These are phyloP conservation scores for Marasmius oreades DNA, from an alignment of 1,284 basidiomycete genomes.

Conservation along the genomic window DNA sequence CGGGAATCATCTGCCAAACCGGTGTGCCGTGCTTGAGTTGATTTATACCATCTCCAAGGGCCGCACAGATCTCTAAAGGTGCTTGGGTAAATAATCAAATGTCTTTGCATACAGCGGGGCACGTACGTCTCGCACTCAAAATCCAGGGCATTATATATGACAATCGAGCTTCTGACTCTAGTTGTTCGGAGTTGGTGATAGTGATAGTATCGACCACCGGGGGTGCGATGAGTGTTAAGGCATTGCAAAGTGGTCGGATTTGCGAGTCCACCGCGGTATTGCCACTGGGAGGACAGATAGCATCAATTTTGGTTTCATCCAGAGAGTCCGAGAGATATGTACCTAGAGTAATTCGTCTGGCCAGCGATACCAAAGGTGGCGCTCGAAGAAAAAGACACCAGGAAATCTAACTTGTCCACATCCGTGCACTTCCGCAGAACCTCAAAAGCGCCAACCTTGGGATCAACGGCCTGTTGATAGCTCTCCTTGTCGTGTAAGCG, in stretches of 20 bases:
- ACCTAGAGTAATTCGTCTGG: conserved; percentile 39
- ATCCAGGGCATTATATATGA: no score
- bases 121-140: no score
- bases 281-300: conserved; percentile 29
- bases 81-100: no score
- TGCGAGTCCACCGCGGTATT: conserved; percentile 32
- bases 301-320: not conserved
- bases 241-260: conserved; percentile 27
- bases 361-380: conserved; percentile 35
- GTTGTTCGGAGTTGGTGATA: no score
- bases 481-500: conserved; percentile 22
- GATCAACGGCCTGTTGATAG: conserved; percentile 25
- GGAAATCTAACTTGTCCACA: conserved; percentile 31
- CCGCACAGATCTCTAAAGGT: conserved; percentile 31
- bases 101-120: no score
- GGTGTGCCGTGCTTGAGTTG: no score
- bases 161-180: no score
- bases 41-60: conserved; percentile 21
- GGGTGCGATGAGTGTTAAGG: conserved; percentile 32
- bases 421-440: no score
- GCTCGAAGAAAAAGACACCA: conserved; percentile 33
- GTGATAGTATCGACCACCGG: no score
- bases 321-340: conserved; percentile 9
- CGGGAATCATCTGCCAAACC: conserved; percentile 23
- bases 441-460: no score